These are phyloP conservation scores for Isabelozyma heimii DNA, from an alignment of 805 yeast species.

Conservation along the genomic window DNA sequence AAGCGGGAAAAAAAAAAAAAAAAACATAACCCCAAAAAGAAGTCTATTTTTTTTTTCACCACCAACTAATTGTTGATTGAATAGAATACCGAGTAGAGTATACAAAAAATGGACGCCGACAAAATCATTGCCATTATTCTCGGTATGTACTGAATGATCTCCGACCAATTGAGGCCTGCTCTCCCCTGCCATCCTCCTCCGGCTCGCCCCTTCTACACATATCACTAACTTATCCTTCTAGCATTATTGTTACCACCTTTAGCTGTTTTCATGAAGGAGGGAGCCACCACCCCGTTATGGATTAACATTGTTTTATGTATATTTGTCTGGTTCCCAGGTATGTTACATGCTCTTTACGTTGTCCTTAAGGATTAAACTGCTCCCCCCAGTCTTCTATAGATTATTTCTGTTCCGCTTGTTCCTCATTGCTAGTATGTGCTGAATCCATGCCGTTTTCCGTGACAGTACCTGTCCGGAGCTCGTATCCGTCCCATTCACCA, in stretches of 20 bases:
- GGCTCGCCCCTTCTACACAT: neutral
- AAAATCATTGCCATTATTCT: constrained; percentile 38
- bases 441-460: too few relatives aligned
- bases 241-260: constrained; percentile 73
- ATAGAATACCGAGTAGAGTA: neutral
- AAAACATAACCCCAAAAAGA: too few relatives aligned
- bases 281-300: constrained; percentile 62
- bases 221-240: constrained; percentile 6
- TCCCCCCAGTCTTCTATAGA: too few relatives aligned
- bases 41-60: neutral
- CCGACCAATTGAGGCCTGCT: neutral
- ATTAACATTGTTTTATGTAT: constrained; percentile 62
- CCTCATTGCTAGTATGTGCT: too few relatives aligned
- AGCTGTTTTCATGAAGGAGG: constrained; percentile 70
- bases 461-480: too few relatives aligned
- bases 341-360: constrained; percentile 70
- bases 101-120: constrained; percentile 32
- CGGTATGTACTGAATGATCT: constrained; percentile 19
- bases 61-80: neutral
- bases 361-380: constrained; percentile 34
- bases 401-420: too few relatives aligned
- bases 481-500: too few relatives aligned
- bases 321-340: constrained; percentile 76
- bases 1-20: too few relatives aligned
- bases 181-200: neutral